Conservation (phyloP, 2,329 filamentous ascomycete genomes). For the Sporothrix pseudoabietina region DNA sequence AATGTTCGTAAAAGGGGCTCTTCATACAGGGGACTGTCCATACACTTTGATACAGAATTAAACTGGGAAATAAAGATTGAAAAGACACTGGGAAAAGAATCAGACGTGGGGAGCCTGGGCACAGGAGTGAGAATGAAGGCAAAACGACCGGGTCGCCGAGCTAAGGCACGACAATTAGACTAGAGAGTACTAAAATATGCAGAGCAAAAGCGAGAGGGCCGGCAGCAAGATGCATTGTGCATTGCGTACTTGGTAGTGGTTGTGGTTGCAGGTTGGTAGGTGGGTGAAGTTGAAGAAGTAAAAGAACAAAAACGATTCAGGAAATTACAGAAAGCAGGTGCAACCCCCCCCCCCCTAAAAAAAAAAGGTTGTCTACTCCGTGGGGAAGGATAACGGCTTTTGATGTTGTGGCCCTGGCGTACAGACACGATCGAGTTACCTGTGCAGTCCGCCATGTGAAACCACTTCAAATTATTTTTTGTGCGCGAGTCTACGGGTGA, state of each 20-base stretch:
- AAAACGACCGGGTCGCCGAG: conserved; percentile 19
- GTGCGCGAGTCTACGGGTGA: conserved; percentile 1
- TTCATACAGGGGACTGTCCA: neutral
- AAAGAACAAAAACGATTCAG: neutral
- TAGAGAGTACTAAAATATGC: conserved; percentile 30
- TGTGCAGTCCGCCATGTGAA: conserved; percentile 23
- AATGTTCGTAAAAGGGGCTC: neutral
- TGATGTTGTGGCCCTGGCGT: conserved; percentile 19
- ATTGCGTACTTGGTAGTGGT: conserved; percentile 14
- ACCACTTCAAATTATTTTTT: conserved; percentile 7
- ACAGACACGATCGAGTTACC: conserved; percentile 27
- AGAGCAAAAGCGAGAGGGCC: conserved; percentile 23
- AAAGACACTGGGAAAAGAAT: neutral
- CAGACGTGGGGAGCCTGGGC: neutral
- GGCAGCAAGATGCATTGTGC: conserved; percentile 19
- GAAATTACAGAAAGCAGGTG: neutral
- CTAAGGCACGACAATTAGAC: conserved; percentile 28
- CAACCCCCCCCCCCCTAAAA: too few species aligned
- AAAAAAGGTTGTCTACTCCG: neutral
- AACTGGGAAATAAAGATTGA: neutral
- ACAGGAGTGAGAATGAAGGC: neutral
- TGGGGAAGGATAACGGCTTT: conserved; percentile 21
- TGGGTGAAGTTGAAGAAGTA: neutral
- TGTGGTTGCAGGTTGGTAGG: neutral
- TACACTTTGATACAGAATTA: neutral